Evolutionary conservation across 257 asterid species (phyloP), one percentile per base, ranked within the genome.

Genomic region (Rubia yunnanensis): DNA sequence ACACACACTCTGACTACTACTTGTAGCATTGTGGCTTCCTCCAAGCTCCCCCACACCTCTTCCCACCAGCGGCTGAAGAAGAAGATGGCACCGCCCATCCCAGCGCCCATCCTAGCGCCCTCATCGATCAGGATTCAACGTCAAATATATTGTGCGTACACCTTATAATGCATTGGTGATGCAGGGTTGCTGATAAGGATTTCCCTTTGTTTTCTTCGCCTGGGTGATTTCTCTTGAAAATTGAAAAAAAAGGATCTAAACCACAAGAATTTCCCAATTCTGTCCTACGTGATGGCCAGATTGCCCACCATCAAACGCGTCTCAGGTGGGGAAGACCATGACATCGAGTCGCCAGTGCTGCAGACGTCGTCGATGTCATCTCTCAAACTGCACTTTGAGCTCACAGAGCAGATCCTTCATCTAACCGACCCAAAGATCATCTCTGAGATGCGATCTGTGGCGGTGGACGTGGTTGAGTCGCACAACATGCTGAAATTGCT

Each of bases 351-450:
- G 60, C 72, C 73, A 30, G 24, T 52, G 13, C 68, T 67, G 26
- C 66, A 44, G 52, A 44, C 77, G 35, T 18, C 66, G 28, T 65
- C 86, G 17, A 64, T 63, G n/a, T 23, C 71, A 10, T 60, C 81
- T 10, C 66, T 57, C 49, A 86, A 84, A n/a, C 99, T 96, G 27
- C 68, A 82, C 44, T 94, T 94, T 75, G 99, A 94, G 78, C 78
- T 90, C 60, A 62, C 96, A 27, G 97, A 88, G 62, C 66, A 74
- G 38, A 90, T 94, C 97, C 99, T 97, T 27, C 88, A 88, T 69
- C 81, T 94, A 26, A 81, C 72, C 10, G 85, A 88, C 61, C 92
- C 84, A 17, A 77, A 83, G 3, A 81, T 94, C 77, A 50, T 86
- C 52, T 30, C 83, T 65, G 83, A 83, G 22, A 94, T 94, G 99